Evolutionary conservation across 1,284 basidiomycete genomes (phyloP).

Genomic region (Phylloboletellus chloephorus): DNA sequence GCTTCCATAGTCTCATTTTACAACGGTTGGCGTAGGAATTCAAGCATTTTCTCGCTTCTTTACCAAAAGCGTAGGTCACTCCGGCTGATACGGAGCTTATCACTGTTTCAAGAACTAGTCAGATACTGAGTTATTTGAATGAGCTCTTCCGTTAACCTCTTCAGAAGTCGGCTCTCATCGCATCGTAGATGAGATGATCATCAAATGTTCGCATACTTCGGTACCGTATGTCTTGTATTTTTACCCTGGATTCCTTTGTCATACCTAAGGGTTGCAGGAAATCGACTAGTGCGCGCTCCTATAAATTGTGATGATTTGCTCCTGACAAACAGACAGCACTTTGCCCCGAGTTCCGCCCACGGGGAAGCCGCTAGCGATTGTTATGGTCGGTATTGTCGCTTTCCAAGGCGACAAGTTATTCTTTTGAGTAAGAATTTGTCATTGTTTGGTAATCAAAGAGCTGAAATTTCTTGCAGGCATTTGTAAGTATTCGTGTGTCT

Average conservation of each 20-base stretch:
- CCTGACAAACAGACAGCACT: constrained; percentile 22
- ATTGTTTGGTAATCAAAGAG: neutral
- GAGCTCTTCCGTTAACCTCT: constrained; percentile 2
- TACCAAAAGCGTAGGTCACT: constrained; percentile 32
- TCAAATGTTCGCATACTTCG: constrained; percentile 41
- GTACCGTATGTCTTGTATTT: constrained; percentile 30
- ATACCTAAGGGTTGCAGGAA: constrained; percentile 28
- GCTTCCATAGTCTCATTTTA: constrained; percentile 38
- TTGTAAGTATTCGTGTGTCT: constrained; percentile 14
- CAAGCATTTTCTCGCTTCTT: constrained; percentile 1
- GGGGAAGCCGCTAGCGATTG: constrained; percentile 40
- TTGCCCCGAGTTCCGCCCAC: constrained; percentile 46
- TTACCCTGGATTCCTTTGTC: constrained; percentile 7
- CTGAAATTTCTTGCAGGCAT: constrained; percentile 15
- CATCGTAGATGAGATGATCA: constrained; percentile 46
- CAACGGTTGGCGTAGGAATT: constrained; percentile 23
- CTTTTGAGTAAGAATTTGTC: constrained; percentile 40
- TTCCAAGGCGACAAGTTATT: constrained; percentile 49
- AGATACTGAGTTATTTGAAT: constrained; percentile 5
- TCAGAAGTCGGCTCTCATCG: constrained; percentile 40
- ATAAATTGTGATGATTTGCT: neutral
- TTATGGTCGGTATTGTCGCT: constrained; percentile 47
- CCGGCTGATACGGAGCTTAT: constrained; percentile 40
- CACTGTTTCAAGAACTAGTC: constrained; percentile 41
- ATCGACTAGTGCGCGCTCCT: constrained; percentile 40